Conservation (phyloP, 306 rosid species). For the Vigna angularis region DNA sequence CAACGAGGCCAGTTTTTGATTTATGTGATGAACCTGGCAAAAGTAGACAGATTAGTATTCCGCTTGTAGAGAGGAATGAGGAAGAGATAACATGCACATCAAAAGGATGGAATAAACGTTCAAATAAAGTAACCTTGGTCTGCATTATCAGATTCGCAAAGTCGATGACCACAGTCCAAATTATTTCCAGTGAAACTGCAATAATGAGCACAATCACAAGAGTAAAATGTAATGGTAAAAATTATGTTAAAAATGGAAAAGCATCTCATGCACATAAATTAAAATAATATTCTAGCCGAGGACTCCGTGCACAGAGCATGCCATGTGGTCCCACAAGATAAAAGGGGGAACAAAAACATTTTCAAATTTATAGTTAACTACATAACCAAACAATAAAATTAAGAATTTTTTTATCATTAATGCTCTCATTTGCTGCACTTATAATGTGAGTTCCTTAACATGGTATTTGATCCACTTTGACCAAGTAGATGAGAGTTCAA, state of each 20-base stretch:
- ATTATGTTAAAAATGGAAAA: background rate
- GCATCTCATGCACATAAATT: background rate
- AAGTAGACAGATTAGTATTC: constrained; percentile 39
- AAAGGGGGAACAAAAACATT: background rate
- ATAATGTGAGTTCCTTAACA: background rate
- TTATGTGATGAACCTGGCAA: constrained; percentile 68
- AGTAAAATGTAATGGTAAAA: constrained; percentile 4
- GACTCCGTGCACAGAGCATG: background rate
- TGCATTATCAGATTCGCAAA: constrained; percentile 60
- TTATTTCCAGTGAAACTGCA: constrained; percentile 91
- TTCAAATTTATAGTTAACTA: constrained; percentile 9
- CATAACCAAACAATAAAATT: constrained; percentile 14
- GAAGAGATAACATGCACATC: background rate
- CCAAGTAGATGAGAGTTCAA: constrained; percentile 18
- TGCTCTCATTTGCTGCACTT: background rate
- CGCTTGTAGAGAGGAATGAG: constrained; percentile 29
- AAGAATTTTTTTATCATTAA: constrained; percentile 29
- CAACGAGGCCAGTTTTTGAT: constrained; percentile 68
- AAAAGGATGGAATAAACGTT: constrained; percentile 24
- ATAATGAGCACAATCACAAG: constrained; percentile 41
- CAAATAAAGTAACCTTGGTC: constrained; percentile 66
- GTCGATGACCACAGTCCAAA: constrained; percentile 70
- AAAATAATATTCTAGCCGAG: constrained; percentile 21
- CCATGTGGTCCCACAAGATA: background rate
- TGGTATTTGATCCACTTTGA: background rate